Percentiles rank a stretch among this genome's conserved stretches.
phyloP scores from a whole-genome alignment of 164 flowering plant genomes.

The Cinnamomum micranthum region DNA sequence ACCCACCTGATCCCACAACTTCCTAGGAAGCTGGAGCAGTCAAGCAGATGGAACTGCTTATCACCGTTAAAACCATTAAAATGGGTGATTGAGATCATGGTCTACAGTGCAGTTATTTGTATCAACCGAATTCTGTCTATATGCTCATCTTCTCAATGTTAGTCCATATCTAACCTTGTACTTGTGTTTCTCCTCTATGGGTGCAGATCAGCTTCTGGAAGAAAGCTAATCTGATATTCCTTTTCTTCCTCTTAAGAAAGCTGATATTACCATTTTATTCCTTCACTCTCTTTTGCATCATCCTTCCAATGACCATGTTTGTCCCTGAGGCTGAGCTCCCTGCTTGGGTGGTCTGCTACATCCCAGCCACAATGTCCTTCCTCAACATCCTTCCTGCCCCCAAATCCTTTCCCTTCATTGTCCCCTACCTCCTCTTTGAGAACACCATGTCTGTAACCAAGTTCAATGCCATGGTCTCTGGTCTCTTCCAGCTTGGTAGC shows the following conservation, averaged over 20 bases:
- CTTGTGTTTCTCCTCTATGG: not conserved
- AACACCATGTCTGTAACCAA: conserved; percentile 99
- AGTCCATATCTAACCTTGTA: not conserved
- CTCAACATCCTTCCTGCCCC: conserved; percentile 96
- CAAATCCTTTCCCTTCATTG: conserved; percentile 93
- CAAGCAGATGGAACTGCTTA: not conserved
- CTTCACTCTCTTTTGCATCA: conserved; percentile 92
- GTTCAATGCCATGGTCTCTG: conserved; percentile 97
- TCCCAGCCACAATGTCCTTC: conserved; percentile 93
- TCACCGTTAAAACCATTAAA: not conserved
- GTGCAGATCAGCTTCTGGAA: conserved; percentile 84
- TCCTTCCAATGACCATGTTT: conserved; percentile 98
- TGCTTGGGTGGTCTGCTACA: conserved; percentile 91
- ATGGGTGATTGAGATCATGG: not conserved
- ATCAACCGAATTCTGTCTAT: not conserved
- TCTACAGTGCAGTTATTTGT: not conserved
- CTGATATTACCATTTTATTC: conserved; percentile 92
- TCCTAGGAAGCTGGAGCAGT: not conserved
- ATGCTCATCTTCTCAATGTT: not conserved
- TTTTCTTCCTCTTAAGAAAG: conserved; percentile 89
- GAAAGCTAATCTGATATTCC: conserved; percentile 88
- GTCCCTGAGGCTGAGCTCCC: conserved; percentile 98
- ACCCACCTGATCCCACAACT: not conserved
- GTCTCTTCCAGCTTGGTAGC: conserved; percentile 95
- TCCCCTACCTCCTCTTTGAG: conserved; percentile 96